Evolutionary conservation across 805 yeast genomes (phyloP).

Genomic region (Starmerella ratchasimensis): DNA sequence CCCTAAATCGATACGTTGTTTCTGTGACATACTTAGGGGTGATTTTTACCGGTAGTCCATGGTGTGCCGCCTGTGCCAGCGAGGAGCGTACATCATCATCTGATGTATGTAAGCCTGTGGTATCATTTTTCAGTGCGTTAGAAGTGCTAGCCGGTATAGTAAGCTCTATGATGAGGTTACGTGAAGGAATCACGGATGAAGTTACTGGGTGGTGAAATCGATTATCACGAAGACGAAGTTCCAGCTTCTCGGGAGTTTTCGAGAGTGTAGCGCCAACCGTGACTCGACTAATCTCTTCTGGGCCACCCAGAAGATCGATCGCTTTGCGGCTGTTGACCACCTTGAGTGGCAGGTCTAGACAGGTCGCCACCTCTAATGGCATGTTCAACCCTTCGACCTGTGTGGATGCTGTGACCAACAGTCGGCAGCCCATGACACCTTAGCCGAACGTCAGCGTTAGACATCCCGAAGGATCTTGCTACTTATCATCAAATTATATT

Average conservation of each 20-base stretch:
- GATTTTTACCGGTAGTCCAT: slow-evolving; percentile 32
- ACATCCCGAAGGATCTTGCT: no score
- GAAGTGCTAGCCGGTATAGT: slow-evolving; percentile 23
- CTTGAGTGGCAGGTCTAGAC: slow-evolving; percentile 60
- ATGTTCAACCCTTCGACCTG: neutral
- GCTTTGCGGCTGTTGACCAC: slow-evolving; percentile 39
- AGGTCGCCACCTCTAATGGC: slow-evolving; percentile 2
- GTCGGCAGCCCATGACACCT: no score
- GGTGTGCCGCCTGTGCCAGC: slow-evolving; percentile 38
- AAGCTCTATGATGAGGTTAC: slow-evolving; percentile 26
- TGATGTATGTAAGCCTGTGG: no score
- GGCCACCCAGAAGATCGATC: slow-evolving; percentile 38
- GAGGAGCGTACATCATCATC: slow-evolving; percentile 44
- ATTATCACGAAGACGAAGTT: slow-evolving; percentile 28
- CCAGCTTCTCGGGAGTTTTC: slow-evolving; percentile 26
- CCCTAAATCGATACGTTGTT: slow-evolving; percentile 62
- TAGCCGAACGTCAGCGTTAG: no score
- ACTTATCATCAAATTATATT: no score
- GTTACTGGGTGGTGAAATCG: slow-evolving; percentile 38
- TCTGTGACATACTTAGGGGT: slow-evolving; percentile 56
- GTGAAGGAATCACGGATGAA: slow-evolving; percentile 21
- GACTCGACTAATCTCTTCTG: slow-evolving; percentile 27
- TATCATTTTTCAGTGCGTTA: no score
- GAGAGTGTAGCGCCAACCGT: slow-evolving; percentile 15
- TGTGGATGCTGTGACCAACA: no score